Evolutionary conservation across 164 flowering plant species (phyloP).

Genomic region (Euptelea pleiosperma): DNA sequence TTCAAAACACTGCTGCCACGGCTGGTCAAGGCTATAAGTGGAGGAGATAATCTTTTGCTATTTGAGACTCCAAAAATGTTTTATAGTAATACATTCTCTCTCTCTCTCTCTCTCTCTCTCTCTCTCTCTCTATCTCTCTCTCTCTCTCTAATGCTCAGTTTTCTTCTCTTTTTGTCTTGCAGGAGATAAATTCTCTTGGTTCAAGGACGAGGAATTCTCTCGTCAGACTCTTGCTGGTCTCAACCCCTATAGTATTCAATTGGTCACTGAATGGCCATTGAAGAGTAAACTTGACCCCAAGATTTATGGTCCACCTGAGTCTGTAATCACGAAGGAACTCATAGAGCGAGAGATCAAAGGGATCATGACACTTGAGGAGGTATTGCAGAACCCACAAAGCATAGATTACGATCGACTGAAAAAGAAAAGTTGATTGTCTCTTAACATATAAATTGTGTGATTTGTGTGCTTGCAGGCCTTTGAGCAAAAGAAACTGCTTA

Average conservation of each 20-base stretch:
- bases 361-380: conserved; percentile 31
- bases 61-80: conserved; percentile 33
- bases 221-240: conserved; percentile 51
- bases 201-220: conserved; percentile 41
- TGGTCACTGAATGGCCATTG: conserved; percentile 49
- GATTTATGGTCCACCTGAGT: conserved; percentile 37
- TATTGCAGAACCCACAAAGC: neutral
- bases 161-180: conserved; percentile 9
- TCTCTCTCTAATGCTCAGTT: conserved; percentile 21
- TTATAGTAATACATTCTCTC: conserved; percentile 10
- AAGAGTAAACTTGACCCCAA: conserved; percentile 39
- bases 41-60: conserved; percentile 15
- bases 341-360: conserved; percentile 32
- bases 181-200: conserved; percentile 52
- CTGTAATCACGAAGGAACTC: conserved; percentile 31
- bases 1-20: conserved; percentile 14
- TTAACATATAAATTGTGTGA: neutral
- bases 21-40: conserved; percentile 9
- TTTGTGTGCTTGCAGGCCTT: conserved; percentile 31
- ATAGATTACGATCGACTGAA: neutral
- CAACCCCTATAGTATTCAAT: conserved; percentile 36
- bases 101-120: conserved; percentile 3
- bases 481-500: conserved; percentile 27
- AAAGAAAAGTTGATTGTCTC: neutral
- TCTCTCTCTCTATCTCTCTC: neutral